A percentile compares a stretch with the other conserved stretches of the same genome.
Evolutionary conservation across 306 rosid genomes (phyloP).

Genomic region (Mimosa bimucronata): DNA sequence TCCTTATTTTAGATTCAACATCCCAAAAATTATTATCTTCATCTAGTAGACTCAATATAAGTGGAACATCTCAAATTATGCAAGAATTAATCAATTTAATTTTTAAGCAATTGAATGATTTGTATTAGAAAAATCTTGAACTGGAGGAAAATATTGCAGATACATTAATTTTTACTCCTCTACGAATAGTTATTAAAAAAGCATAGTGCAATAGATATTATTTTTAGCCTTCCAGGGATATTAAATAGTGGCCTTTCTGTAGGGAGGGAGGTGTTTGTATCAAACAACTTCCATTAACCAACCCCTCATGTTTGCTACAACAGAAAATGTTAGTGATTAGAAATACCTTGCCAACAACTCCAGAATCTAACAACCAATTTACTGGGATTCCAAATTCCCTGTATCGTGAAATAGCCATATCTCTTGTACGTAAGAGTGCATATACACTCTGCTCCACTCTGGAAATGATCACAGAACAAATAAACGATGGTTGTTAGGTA

Average conservation of each 20-base stretch:
- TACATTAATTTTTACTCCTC: background rate
- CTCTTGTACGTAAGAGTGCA: conserved; percentile 91
- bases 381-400: conserved; percentile 92
- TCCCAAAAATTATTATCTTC: background rate
- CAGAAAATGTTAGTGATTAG: background rate
- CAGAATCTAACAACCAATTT: conserved; percentile 88
- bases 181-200: background rate
- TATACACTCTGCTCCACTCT: conserved; percentile 95
- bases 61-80: background rate
- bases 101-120: background rate
- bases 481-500: conserved; percentile 13
- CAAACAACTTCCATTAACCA: background rate
- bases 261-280: background rate
- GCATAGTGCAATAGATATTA: background rate
- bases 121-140: background rate
- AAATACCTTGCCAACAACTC: conserved; percentile 95
- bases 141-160: background rate
- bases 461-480: conserved; percentile 29
- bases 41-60: background rate
- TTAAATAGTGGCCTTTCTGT: background rate
- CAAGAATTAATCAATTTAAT: background rate
- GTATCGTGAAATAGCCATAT: conserved; percentile 94
- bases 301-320: background rate
- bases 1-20: background rate
- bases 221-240: background rate